Base-by-base conservation (phyloP, 164 flowering plant species). In the Stephania japonica region DNA sequence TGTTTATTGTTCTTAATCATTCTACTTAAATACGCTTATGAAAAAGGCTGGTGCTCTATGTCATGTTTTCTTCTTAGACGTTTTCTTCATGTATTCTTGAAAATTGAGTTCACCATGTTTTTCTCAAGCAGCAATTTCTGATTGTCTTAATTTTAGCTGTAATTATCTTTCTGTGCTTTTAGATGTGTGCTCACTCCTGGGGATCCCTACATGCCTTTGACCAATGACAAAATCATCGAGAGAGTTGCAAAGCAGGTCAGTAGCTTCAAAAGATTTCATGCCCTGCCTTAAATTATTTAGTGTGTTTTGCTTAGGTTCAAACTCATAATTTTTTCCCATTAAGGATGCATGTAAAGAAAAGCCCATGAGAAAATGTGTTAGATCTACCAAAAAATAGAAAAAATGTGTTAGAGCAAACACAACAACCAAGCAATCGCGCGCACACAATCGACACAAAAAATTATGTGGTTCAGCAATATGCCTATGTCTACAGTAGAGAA, bases 171-270 rank as follows among this genome's bases (percentile, higher is more conserved):
- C 23, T 68, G 50, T 73, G 63, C 70, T 78, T 83, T 70, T 88
- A 94, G 99, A 75, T 91, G 97, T 82, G 98, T 94, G 66, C 89
- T 94, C 49, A 94, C 99, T 32, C 99, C 99, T 19, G 99, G 97
- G 43, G 96, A 94, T 78, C 99, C 99, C 13, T 94, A 92, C 85
- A 94, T 94, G 99, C 94, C 96, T 25, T 81, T 94, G 70, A 82
- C 87, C 71, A 94, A 94, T 80, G 91, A 88, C 24, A 85, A 94
- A 81, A 94, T 94, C 72, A 81, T 94, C 73, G 79, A 79, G 47
- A 84, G 94, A 84, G 97, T 94, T 41, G 70, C 88, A 63, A 88
- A 90, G 77, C 97, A 94, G 98, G 98, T 92, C 5, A 69, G 86
- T 78, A 21, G 47, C 14, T 27, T 70, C 70, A 32, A 42, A 23